phyloP scores from a whole-genome alignment of 2,329 filamentous ascomycete genomes.

The Xylariaceae sp. region DNA sequence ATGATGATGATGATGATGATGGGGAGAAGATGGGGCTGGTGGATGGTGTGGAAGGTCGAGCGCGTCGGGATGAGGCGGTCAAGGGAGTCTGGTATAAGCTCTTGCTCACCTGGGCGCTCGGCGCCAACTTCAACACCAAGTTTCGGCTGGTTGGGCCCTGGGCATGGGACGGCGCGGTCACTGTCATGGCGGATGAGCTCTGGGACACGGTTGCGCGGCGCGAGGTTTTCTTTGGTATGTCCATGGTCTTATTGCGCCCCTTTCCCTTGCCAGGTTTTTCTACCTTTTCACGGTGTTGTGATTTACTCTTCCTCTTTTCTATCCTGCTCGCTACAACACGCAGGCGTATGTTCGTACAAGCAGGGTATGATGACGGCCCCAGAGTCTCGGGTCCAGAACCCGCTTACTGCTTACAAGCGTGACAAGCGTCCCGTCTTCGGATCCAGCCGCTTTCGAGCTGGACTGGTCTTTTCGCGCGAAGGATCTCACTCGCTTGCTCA shows the following conservation, averaged over 20 bases:
- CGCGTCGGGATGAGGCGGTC: neutral
- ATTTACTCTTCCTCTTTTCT: too few relatives aligned
- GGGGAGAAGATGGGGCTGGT: too few relatives aligned
- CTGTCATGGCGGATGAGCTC: constrained; percentile 39
- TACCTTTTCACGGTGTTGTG: too few relatives aligned
- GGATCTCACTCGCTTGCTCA: neutral
- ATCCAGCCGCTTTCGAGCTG: too few relatives aligned
- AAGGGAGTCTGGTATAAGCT: constrained; percentile 27
- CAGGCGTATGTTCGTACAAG: too few relatives aligned
- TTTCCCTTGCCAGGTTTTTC: neutral
- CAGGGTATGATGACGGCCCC: too few relatives aligned
- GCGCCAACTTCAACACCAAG: constrained; percentile 46
- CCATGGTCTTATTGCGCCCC: neutral
- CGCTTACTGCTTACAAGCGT: too few relatives aligned
- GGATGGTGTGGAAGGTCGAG: neutral
- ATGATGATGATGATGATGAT: neutral
- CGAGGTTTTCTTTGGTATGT: constrained; percentile 17
- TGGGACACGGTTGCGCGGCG: constrained; percentile 24
- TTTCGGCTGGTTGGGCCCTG: constrained; percentile 43
- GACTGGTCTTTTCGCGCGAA: too few relatives aligned
- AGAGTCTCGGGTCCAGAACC: too few relatives aligned
- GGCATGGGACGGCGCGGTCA: constrained; percentile 32
- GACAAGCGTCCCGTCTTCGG: too few relatives aligned
- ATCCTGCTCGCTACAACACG: too few relatives aligned
- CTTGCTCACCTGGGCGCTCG: constrained; percentile 42